Evolutionary conservation across 805 yeast species (phyloP).

Genomic region (Nakazawaea laoshanensis): DNA sequence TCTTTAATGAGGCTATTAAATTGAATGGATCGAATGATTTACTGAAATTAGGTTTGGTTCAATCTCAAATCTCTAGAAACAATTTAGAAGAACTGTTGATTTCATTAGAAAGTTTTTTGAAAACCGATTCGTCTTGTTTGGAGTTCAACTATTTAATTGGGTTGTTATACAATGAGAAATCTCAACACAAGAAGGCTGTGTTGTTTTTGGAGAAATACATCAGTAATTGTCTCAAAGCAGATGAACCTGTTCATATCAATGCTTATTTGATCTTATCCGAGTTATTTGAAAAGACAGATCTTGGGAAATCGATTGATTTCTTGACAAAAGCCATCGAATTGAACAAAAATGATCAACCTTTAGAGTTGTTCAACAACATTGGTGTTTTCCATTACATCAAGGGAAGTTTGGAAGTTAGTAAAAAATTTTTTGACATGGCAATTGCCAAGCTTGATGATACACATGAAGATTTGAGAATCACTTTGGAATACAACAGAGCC

Average conservation of each 20-base stretch:
- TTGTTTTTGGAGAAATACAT: conserved; percentile 62
- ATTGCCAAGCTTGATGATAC: conserved; percentile 4
- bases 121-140: conserved; percentile 55
- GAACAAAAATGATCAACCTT: conserved; percentile 34
- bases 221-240: conserved; percentile 44
- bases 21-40: conserved; percentile 56
- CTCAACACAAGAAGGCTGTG: conserved; percentile 42
- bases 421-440: conserved; percentile 36
- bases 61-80: conserved; percentile 69
- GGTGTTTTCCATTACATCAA: conserved; percentile 75
- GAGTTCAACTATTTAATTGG: conserved; percentile 78
- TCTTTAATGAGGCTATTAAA: conserved; percentile 65
- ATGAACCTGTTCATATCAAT: conserved; percentile 52
- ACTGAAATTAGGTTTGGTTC: conserved; percentile 79
- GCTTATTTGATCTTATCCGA: conserved; percentile 65
- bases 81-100: conserved; percentile 77
- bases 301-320: conserved; percentile 58
- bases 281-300: conserved; percentile 59
- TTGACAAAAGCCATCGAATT: conserved; percentile 54
- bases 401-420: conserved; percentile 51
- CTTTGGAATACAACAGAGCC: conserved; percentile 68
- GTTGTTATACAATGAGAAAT: conserved; percentile 45
- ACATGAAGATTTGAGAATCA: conserved; percentile 23
- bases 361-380: conserved; percentile 68
- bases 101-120: conserved; percentile 69